These are phyloP conservation scores for Pichia nakasei DNA, from an alignment of 805 yeast genomes.

Conservation along the genomic window DNA sequence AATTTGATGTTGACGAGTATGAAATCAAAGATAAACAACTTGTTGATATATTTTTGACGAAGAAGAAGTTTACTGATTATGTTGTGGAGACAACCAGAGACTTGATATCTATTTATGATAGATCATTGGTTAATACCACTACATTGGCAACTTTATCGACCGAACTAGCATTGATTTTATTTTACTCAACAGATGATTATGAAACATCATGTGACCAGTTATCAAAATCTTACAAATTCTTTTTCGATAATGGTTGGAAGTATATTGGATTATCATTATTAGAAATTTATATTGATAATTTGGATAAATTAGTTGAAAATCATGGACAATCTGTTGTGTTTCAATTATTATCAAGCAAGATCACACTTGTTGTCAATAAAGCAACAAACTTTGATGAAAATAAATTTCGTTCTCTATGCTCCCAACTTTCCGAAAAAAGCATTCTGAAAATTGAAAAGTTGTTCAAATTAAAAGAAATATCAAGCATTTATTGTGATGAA, in stretches of 20 bases:
- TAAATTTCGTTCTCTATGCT: slow-evolving; percentile 1
- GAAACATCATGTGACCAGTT: slow-evolving; percentile 55
- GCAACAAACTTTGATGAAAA: slow-evolving; percentile 11
- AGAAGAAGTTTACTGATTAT: slow-evolving; percentile 29
- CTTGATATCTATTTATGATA: slow-evolving; percentile 44
- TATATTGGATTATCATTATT: slow-evolving; percentile 57
- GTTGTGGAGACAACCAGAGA: slow-evolving; percentile 49
- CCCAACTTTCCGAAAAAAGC: not conserved
- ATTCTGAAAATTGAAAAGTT: slow-evolving; percentile 3
- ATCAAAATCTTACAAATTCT: slow-evolving; percentile 60
- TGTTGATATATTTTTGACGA: slow-evolving; percentile 22
- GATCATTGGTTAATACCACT: slow-evolving; percentile 44
- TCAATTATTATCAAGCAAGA: slow-evolving; percentile 31
- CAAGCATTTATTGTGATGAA: slow-evolving; percentile 26
- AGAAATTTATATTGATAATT: slow-evolving; percentile 59
- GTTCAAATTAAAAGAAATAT: not conserved
- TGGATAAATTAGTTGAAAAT: slow-evolving; percentile 33
- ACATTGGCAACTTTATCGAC: slow-evolving; percentile 66
- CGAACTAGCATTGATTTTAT: slow-evolving; percentile 62
- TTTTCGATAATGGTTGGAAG: slow-evolving; percentile 67
- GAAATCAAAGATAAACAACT: slow-evolving; percentile 13
- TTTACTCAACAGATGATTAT: slow-evolving; percentile 41
- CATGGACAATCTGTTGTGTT: slow-evolving; percentile 15
- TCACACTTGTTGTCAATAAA: slow-evolving; percentile 25
- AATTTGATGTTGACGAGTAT: slow-evolving; percentile 3